Evolutionary conservation across 495 filamentous ascomycete species (phyloP).

Genomic region (Neurospora sp.): DNA sequence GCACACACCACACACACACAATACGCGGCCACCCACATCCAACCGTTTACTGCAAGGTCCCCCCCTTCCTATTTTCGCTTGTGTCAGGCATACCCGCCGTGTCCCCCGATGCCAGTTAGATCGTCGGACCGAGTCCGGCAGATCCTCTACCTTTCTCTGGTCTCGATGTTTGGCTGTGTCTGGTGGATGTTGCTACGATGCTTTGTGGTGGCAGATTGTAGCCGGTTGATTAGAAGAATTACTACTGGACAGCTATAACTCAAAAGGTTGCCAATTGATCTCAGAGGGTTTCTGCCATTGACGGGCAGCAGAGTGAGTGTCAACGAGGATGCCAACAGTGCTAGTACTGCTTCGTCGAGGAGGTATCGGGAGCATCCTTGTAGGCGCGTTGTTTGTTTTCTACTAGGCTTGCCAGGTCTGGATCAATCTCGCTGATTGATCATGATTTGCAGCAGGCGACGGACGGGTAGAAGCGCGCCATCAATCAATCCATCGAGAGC

Average conservation of each 20-base stretch:
- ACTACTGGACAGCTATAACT: neutral
- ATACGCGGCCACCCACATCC: neutral
- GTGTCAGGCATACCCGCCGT: neutral
- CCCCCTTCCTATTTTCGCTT: neutral
- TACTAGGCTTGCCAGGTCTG: neutral
- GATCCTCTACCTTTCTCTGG: neutral
- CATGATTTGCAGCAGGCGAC: neutral
- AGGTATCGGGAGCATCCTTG: neutral
- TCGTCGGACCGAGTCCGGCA: neutral
- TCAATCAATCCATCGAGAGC: neutral
- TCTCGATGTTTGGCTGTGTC: neutral
- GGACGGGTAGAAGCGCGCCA: neutral
- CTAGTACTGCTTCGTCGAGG: neutral
- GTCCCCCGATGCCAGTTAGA: neutral
- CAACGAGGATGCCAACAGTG: neutral
- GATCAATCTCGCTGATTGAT: neutral
- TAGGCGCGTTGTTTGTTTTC: neutral
- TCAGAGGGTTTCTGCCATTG: neutral
- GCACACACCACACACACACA: neutral
- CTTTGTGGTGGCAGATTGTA: neutral
- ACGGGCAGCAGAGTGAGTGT: neutral
- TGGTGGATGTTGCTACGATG: neutral
- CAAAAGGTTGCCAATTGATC: neutral
- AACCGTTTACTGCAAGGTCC: neutral
- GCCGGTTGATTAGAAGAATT: neutral